Percentiles rank a stretch among this genome's conserved stretches.
phyloP scores from a whole-genome alignment of 1,139 yeast species.

The Yamadazyma sp. region DNA sequence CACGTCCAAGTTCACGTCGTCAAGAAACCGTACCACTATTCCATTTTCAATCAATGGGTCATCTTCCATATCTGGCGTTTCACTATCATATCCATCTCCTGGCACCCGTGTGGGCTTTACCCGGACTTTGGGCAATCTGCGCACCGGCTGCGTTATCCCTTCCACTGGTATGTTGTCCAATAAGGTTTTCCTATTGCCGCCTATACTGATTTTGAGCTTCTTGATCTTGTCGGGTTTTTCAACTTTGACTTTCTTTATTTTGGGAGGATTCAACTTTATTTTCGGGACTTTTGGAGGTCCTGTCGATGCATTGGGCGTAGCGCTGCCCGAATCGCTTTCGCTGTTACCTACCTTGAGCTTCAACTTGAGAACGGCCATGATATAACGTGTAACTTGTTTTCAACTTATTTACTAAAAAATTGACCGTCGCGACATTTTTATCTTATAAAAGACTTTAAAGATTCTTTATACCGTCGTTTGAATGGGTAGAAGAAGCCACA shows the following conservation, averaged over 20 bases:
- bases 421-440: not conserved
- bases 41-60: conserved; percentile 93
- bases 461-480: not conserved
- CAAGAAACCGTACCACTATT: conserved; percentile 71
- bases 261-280: conserved; percentile 20
- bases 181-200: conserved; percentile 16
- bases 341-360: conserved; percentile 25
- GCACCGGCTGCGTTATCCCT: conserved; percentile 14
- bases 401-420: not conserved
- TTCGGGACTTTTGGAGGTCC: conserved; percentile 4
- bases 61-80: conserved; percentile 93
- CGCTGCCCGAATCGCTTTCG: conserved; percentile 9
- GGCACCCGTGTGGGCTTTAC: conserved; percentile 84
- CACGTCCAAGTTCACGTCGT: conserved; percentile 76
- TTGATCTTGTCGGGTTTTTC: conserved; percentile 19
- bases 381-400: not conserved
- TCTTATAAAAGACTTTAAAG: not conserved
- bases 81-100: conserved; percentile 96
- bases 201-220: conserved; percentile 23
- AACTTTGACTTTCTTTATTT: conserved; percentile 20
- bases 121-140: conserved; percentile 59
- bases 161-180: conserved; percentile 13
- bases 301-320: not conserved
- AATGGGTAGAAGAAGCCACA: conserved; percentile 7
- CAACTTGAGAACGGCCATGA: conserved; percentile 18